Conservation (phyloP, 345 rosid species). For the Triadica sebifera region DNA sequence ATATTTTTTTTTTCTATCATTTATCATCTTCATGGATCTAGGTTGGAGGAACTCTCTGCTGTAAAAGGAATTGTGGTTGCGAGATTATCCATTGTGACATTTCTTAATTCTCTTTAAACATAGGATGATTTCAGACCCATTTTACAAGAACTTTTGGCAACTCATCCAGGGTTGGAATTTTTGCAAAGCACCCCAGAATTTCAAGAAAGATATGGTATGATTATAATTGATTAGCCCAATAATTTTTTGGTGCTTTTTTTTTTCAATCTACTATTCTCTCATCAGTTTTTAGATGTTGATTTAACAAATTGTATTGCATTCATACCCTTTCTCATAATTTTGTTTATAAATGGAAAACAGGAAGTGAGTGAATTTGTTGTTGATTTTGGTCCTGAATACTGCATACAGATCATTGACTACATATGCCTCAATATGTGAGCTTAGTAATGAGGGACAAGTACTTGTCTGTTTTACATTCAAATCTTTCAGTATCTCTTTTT, state of each 20-base stretch:
- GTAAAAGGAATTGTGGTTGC: background rate
- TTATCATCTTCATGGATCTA: background rate
- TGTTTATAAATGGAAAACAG: too few species aligned
- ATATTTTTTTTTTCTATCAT: constrained; percentile 1
- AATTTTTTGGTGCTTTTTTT: background rate
- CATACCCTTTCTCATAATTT: too few species aligned
- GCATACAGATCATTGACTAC: too few species aligned
- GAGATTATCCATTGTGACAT: background rate
- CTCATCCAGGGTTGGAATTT: constrained; percentile 88
- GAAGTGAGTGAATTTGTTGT: too few species aligned
- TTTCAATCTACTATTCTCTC: constrained; percentile 11
- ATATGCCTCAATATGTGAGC: too few species aligned
- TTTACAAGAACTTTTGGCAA: constrained; percentile 68
- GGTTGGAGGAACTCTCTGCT: background rate
- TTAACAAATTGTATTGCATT: background rate
- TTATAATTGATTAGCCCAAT: background rate
- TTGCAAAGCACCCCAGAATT: constrained; percentile 69
- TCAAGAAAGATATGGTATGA: constrained; percentile 89
- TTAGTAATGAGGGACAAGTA: too few species aligned
- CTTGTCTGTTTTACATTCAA: too few species aligned
- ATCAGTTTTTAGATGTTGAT: background rate
- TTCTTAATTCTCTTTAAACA: background rate
- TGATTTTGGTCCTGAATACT: too few species aligned
- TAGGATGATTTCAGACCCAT: constrained; percentile 87
- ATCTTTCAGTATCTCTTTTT: too few species aligned